phyloP scores from a whole-genome alignment of 2,329 filamentous ascomycete species.

The Aphanocladium album region DNA sequence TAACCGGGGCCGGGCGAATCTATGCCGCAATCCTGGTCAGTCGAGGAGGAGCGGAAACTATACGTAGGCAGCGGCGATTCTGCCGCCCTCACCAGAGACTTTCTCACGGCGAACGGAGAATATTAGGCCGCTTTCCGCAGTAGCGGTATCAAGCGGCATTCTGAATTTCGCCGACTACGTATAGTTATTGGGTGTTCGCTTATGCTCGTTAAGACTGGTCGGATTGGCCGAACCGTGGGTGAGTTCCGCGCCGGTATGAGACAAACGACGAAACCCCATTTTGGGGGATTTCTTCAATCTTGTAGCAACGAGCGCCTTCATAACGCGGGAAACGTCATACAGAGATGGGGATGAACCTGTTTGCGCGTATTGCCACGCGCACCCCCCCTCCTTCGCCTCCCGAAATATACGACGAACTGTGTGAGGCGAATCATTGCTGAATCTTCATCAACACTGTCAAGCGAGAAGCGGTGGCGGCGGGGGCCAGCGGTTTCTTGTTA shows the following conservation, averaged over 20 bases:
- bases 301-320: neutral
- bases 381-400: neutral
- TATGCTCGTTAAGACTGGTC: neutral
- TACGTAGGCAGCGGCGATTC: neutral
- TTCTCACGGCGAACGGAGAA: no score
- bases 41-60: neutral
- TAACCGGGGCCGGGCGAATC: neutral
- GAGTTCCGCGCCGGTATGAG: neutral
- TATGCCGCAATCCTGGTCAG: neutral
- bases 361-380: neutral
- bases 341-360: neutral
- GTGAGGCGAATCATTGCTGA: neutral
- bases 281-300: neutral
- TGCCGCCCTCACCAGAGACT: neutral
- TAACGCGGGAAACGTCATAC: neutral
- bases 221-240: neutral
- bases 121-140: neutral
- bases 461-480: conserved; percentile 13
- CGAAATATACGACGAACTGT: neutral
- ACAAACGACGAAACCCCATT: no score
- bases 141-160: neutral
- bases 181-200: neutral
- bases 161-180: neutral
- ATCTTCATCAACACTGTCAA: neutral
- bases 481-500: neutral